These are phyloP conservation scores for Aureobasidium namibiae DNA, from an alignment of 2,329 filamentous ascomycete species.

Conservation along the genomic window DNA sequence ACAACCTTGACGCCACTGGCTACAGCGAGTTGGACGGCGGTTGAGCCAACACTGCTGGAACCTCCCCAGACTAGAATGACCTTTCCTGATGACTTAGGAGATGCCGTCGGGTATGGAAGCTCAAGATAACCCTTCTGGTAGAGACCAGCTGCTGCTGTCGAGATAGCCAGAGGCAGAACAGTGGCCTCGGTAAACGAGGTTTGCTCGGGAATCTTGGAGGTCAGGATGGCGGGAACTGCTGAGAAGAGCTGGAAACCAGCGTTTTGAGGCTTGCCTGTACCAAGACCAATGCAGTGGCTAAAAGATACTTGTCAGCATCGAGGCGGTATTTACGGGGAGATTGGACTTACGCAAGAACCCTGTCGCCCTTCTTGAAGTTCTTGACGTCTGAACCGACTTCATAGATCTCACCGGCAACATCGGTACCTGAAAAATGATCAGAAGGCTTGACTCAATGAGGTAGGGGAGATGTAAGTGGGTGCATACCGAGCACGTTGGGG, in stretches of 20 bases:
- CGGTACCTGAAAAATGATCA: constrained; percentile 13
- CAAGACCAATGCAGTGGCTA: constrained; percentile 12
- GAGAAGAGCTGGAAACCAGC: constrained; percentile 29
- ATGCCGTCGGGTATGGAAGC: constrained; percentile 30
- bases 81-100: constrained; percentile 27
- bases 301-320: not conserved
- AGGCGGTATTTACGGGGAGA: not conserved
- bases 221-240: constrained; percentile 21
- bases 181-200: constrained; percentile 31
- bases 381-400: constrained; percentile 38
- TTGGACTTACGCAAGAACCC: constrained; percentile 32
- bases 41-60: constrained; percentile 28
- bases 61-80: constrained; percentile 33
- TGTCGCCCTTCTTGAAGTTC: constrained; percentile 42
- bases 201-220: constrained; percentile 31
- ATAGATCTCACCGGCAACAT: constrained; percentile 28
- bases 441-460: not conserved
- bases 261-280: constrained; percentile 8
- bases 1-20: constrained; percentile 29
- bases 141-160: constrained; percentile 36
- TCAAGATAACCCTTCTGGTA: constrained; percentile 33
- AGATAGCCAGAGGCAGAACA: constrained; percentile 38
- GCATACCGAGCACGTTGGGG: constrained; percentile 27
- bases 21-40: constrained; percentile 28
- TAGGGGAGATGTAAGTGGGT: not conserved